phyloP scores from a whole-genome alignment of 2,329 filamentous ascomycete species.

The Fusarium sp. region DNA sequence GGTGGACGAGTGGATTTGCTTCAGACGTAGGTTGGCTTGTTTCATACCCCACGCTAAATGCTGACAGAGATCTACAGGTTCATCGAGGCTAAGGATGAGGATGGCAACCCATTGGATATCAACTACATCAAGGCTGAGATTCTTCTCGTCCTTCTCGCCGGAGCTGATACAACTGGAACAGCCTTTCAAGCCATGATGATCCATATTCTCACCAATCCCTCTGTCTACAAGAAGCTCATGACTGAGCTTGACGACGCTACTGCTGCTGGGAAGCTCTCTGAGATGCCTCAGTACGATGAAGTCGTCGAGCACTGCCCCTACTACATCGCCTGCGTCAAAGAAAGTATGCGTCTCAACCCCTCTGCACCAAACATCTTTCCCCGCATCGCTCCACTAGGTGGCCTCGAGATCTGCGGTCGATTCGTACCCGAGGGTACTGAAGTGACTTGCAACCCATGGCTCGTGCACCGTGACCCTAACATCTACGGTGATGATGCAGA shows the following conservation, averaged over 20 bases:
- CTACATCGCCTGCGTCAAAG: constrained; percentile 63
- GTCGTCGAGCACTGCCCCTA: constrained; percentile 50
- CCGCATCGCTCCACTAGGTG: constrained; percentile 57
- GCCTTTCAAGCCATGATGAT: constrained; percentile 54
- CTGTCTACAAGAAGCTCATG: constrained; percentile 32
- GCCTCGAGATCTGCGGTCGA: constrained; percentile 50
- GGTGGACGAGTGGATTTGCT: constrained; percentile 57
- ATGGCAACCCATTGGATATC: constrained; percentile 17
- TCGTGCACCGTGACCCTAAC: constrained; percentile 45
- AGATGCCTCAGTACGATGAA: constrained; percentile 46
- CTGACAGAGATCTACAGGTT: background rate
- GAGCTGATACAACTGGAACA: constrained; percentile 59
- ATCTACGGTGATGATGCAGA: constrained; percentile 48
- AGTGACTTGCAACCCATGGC: constrained; percentile 51
- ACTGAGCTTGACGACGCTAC: constrained; percentile 37
- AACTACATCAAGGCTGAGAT: constrained; percentile 37
- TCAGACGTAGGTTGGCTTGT: constrained; percentile 52
- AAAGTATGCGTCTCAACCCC: constrained; percentile 61
- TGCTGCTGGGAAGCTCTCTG: constrained; percentile 48
- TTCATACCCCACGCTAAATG: rapidly evolving
- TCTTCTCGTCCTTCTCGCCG: constrained; percentile 45
- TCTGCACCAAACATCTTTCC: constrained; percentile 60
- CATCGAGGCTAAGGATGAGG: constrained; percentile 22
- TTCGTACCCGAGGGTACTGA: constrained; percentile 47
- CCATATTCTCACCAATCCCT: constrained; percentile 29